phyloP scores from a whole-genome alignment of 768 basidiomycete genomes.

The Albatrellus ellisii region DNA sequence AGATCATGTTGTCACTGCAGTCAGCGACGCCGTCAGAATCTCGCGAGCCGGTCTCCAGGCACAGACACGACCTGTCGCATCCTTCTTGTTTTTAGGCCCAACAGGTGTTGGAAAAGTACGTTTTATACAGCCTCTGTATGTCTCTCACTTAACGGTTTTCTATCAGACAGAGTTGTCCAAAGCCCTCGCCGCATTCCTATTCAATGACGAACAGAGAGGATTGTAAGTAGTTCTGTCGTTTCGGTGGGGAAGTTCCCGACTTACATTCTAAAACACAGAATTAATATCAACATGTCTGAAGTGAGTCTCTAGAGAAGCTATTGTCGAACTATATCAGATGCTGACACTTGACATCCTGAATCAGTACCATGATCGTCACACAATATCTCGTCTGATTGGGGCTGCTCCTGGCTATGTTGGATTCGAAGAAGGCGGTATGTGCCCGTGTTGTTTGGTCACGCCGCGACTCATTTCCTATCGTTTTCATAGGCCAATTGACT shows the following conservation, averaged over 20 bases:
- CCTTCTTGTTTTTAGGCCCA: constrained; percentile 84
- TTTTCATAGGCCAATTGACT: constrained; percentile 39
- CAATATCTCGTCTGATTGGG: constrained; percentile 82
- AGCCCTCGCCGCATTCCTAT: constrained; percentile 77
- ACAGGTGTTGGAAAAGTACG: constrained; percentile 76
- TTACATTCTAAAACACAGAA: constrained; percentile 28
- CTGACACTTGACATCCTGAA: constrained; percentile 2
- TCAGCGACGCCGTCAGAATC: constrained; percentile 85
- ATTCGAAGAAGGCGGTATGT: constrained; percentile 53
- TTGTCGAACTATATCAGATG: neutral
- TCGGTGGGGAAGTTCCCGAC: neutral
- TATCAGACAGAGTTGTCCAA: constrained; percentile 79
- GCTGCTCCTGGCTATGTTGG: constrained; percentile 88
- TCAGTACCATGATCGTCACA: constrained; percentile 87
- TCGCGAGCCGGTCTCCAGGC: constrained; percentile 86
- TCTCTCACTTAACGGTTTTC: constrained; percentile 3
- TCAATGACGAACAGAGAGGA: constrained; percentile 78
- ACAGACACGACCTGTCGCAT: constrained; percentile 81
- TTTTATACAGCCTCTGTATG: neutral
- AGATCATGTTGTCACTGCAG: constrained; percentile 72
- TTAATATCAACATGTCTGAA: constrained; percentile 95
- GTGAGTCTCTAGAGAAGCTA: constrained; percentile 11
- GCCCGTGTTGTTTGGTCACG: neutral
- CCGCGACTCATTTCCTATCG: neutral
- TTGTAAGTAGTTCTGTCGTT: constrained; percentile 36